Percentiles rank a stretch among this genome's conserved stretches.
phyloP scores from a whole-genome alignment of 2,329 filamentous ascomycete species.

The Pseudopyrenochaeta lycopersici region DNA sequence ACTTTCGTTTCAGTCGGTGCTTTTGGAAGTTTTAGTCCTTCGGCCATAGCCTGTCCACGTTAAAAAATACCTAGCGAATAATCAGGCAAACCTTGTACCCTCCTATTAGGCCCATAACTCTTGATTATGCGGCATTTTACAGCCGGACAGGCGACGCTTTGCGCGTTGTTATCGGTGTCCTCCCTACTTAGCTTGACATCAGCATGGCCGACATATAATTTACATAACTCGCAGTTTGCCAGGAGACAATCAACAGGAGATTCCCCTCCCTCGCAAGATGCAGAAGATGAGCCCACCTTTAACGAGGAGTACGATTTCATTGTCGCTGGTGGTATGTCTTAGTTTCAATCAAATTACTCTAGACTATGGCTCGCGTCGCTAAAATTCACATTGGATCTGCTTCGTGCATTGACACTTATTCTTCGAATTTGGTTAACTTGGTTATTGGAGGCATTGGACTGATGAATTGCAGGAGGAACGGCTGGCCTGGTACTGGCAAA shows the following conservation, averaged over 20 bases:
- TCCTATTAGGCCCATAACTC: not conserved
- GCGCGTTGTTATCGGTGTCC: constrained; percentile 11
- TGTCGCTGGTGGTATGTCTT: constrained; percentile 24
- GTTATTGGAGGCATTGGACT: not conserved
- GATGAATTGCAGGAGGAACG: constrained; percentile 23
- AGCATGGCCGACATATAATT: constrained; percentile 24
- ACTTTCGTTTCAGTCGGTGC: too few species aligned
- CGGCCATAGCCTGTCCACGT: too few species aligned
- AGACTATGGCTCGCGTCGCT: not conserved
- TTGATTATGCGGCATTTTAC: constrained; percentile 12
- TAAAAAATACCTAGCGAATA: too few species aligned
- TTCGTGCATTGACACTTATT: too few species aligned
- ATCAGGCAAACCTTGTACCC: too few species aligned
- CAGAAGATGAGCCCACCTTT: constrained; percentile 9
- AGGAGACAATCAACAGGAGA: constrained; percentile 21
- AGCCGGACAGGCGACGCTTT: constrained; percentile 6
- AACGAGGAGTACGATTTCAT: constrained; percentile 32
- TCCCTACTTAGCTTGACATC: constrained; percentile 9
- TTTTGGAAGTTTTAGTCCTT: too few species aligned
- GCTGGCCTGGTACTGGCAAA: constrained; percentile 38
- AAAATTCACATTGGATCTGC: too few species aligned
- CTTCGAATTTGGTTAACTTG: too few species aligned
- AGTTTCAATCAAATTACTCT: not conserved
- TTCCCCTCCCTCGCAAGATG: constrained; percentile 9
- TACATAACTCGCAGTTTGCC: constrained; percentile 18